phyloP scores from a whole-genome alignment of 768 basidiomycete genomes.

The Rhodotorula graminis region DNA sequence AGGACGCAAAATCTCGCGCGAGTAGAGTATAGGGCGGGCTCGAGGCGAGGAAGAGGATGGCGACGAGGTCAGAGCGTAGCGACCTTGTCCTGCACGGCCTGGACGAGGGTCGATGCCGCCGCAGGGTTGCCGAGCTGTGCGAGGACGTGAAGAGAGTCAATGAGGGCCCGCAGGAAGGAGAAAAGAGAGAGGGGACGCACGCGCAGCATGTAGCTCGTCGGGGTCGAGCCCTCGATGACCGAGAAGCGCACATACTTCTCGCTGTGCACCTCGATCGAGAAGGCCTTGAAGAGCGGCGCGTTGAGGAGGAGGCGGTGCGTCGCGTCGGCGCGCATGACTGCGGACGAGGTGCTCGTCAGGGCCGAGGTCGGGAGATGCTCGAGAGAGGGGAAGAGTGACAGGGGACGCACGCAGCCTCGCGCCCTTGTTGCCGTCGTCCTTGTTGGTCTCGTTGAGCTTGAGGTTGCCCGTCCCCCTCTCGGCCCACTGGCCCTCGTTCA shows the following conservation, averaged over 20 bases:
- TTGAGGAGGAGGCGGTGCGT: constrained; percentile 41
- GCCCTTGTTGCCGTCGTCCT: constrained; percentile 8
- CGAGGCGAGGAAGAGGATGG: not conserved
- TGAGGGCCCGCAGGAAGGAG: too few species aligned
- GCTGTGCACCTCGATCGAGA: constrained; percentile 35
- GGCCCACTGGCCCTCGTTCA: constrained; percentile 35
- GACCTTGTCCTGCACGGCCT: constrained; percentile 28
- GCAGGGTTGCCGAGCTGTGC: constrained; percentile 10
- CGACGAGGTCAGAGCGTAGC: constrained; percentile 6
- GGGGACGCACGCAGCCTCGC: constrained; percentile 32
- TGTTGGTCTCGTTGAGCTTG: constrained; percentile 31
- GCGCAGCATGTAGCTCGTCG: constrained; percentile 39
- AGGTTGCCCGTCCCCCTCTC: constrained; percentile 39
- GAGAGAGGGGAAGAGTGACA: not conserved
- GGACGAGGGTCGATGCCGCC: constrained; percentile 15
- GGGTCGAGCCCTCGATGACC: constrained; percentile 21
- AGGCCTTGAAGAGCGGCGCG: constrained; percentile 37
- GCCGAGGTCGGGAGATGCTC: not conserved
- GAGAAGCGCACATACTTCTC: constrained; percentile 41
- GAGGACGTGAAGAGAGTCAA: not conserved
- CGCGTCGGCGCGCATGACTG: constrained; percentile 42
- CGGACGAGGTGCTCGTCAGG: not conserved
- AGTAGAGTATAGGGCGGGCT: not conserved
- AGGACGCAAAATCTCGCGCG: too few species aligned
- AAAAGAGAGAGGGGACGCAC: constrained; percentile 12